These are phyloP conservation scores for Gracilariopsis chorda DNA, from an alignment of 23 red algal species.

Conservation along the genomic window DNA sequence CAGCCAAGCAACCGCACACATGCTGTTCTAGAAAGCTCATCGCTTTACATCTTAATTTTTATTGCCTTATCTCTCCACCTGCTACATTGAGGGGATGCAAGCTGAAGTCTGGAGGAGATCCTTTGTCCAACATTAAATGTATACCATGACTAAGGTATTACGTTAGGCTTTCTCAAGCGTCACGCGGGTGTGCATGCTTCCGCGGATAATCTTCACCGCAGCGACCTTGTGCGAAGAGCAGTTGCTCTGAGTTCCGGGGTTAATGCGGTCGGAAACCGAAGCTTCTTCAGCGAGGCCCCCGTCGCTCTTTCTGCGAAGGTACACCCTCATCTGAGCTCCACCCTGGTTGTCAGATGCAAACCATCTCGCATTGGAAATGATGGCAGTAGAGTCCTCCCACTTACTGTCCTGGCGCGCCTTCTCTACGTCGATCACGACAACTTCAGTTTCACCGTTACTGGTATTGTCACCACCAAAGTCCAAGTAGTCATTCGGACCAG, in stretches of 20 bases:
- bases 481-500: neutral
- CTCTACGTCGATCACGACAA: neutral
- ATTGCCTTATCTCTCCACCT: too few species aligned
- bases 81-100: too few species aligned
- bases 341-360: constrained; percentile 2
- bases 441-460: constrained; percentile 13
- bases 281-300: neutral
- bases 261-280: neutral
- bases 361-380: neutral
- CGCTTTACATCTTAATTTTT: too few species aligned
- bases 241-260: neutral
- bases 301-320: neutral
- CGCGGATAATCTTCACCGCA: constrained; percentile 11
- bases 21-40: too few species aligned
- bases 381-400: neutral
- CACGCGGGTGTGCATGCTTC: neutral
- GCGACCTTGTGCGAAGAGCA: constrained; percentile 4
- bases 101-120: too few species aligned
- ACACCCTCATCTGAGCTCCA: constrained; percentile 6
- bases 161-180: neutral
- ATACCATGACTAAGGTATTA: too few species aligned
- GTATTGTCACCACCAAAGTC: constrained; percentile 29
- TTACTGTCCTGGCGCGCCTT: neutral
- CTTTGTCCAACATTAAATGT: too few species aligned
- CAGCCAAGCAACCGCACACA: too few species aligned